Percentiles rank a stretch among this genome's conserved stretches.
Conservation (phyloP, 1,284 basidiomycete species). For the Cryptococcus sp. region DNA sequence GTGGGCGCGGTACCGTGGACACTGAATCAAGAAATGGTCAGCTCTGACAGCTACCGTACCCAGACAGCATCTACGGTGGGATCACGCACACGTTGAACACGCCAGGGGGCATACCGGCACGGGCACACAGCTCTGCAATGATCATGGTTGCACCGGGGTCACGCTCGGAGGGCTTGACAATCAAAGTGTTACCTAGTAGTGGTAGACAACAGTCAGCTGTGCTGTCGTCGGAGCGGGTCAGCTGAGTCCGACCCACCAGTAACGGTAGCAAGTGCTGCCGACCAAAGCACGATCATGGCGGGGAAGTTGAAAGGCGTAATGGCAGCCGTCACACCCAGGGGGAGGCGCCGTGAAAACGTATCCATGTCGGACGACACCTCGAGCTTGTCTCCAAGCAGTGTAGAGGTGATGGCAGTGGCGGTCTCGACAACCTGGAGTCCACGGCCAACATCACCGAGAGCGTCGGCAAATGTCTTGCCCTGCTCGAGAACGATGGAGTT, state of each 20-base stretch:
- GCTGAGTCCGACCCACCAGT: slow-evolving; percentile 28
- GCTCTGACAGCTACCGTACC: slow-evolving; percentile 28
- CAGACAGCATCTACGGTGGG: slow-evolving; percentile 10
- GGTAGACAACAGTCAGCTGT: background rate
- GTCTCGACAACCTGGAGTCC: slow-evolving; percentile 91
- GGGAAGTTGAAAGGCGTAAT: slow-evolving; percentile 85
- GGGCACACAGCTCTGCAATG: slow-evolving; percentile 87
- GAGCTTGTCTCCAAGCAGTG: slow-evolving; percentile 81
- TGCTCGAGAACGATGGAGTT: slow-evolving; percentile 74
- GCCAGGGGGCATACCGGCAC: slow-evolving; percentile 64
- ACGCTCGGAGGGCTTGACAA: slow-evolving; percentile 93
- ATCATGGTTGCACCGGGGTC: slow-evolving; percentile 98
- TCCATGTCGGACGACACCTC: slow-evolving; percentile 99
- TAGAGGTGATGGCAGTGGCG: slow-evolving; percentile 76
- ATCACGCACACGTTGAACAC: slow-evolving; percentile 76
- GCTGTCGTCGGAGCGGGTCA: too few species aligned
- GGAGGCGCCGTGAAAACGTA: slow-evolving; percentile 57
- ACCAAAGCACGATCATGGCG: slow-evolving; percentile 90
- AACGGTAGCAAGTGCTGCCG: slow-evolving; percentile 63
- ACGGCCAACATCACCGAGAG: slow-evolving; percentile 88
- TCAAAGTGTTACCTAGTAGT: slow-evolving; percentile 83
- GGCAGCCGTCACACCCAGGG: slow-evolving; percentile 63
- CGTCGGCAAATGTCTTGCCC: slow-evolving; percentile 85
- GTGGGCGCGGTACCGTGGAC: slow-evolving; percentile 86
- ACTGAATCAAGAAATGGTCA: slow-evolving; percentile 45